Percentiles rank a stretch among this genome's conserved stretches.
Conservation (phyloP, 805 yeast genomes). For the Kodamaea fukazawae region DNA sequence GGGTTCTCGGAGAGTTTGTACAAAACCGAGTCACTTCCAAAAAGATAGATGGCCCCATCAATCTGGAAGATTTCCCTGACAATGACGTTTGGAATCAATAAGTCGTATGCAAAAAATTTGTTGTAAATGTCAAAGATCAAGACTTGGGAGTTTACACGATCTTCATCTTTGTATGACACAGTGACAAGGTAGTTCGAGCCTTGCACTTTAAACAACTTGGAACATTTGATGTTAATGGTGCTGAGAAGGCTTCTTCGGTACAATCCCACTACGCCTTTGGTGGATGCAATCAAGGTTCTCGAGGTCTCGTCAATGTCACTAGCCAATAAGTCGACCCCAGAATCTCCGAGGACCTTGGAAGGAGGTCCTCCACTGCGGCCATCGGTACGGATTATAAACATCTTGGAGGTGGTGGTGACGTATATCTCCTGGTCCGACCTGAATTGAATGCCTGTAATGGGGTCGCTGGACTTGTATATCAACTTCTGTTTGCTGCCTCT, state of each 20-base stretch:
- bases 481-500: slow-evolving; percentile 86
- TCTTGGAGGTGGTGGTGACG: slow-evolving; percentile 71
- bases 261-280: slow-evolving; percentile 59
- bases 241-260: slow-evolving; percentile 49
- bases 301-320: slow-evolving; percentile 38
- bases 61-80: slow-evolving; percentile 56
- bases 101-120: slow-evolving; percentile 66
- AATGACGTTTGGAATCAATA: slow-evolving; percentile 59
- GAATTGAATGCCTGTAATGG: slow-evolving; percentile 75
- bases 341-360: slow-evolving; percentile 41
- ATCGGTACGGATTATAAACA: slow-evolving; percentile 69
- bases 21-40: slow-evolving; percentile 75
- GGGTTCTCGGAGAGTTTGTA: slow-evolving; percentile 66
- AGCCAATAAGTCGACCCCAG: slow-evolving; percentile 53
- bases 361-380: slow-evolving; percentile 76
- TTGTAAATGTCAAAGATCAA: slow-evolving; percentile 67
- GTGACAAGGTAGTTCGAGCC: slow-evolving; percentile 52
- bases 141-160: slow-evolving; percentile 24
- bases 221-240: slow-evolving; percentile 53
- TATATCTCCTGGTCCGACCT: slow-evolving; percentile 55
- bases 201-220: slow-evolving; percentile 35
- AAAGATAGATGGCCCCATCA: slow-evolving; percentile 56
- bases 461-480: slow-evolving; percentile 71
- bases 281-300: slow-evolving; percentile 60
- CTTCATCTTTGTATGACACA: slow-evolving; percentile 46